Percentiles rank a stretch among this genome's conserved stretches.
These are phyloP conservation scores for Pseudogymnoascus sp. DNA, from an alignment of 2,329 filamentous ascomycete species.

Conservation along the genomic window DNA sequence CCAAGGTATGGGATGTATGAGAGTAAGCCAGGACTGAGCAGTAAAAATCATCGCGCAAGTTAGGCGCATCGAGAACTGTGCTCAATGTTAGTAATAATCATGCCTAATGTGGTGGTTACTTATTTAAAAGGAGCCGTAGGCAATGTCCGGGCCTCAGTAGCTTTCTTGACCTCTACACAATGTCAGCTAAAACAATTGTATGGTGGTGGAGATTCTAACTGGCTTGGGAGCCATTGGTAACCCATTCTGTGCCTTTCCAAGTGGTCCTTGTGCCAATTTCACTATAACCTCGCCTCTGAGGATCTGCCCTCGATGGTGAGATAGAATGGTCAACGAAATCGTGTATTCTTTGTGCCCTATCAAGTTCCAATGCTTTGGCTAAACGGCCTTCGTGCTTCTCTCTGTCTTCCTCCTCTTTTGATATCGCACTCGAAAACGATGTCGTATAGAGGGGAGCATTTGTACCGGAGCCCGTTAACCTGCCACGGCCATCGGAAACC, in stretches of 20 bases:
- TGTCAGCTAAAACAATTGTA: background rate
- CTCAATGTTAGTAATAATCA: constrained; percentile 26
- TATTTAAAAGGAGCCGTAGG: constrained; percentile 73
- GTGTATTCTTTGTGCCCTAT: constrained; percentile 60
- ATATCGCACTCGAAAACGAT: constrained; percentile 37
- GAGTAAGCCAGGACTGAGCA: constrained; percentile 88
- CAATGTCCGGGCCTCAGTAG: constrained; percentile 38
- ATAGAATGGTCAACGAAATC: constrained; percentile 33
- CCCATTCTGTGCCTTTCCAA: constrained; percentile 27
- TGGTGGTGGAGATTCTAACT: constrained; percentile 15
- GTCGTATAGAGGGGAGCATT: constrained; percentile 60
- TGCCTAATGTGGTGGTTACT: constrained; percentile 24
- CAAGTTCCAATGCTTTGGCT: constrained; percentile 73
- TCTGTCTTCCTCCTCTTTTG: constrained; percentile 49
- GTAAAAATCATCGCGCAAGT: constrained; percentile 91
- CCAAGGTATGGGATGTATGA: constrained; percentile 63
- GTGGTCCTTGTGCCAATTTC: constrained; percentile 26
- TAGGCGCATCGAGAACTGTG: constrained; percentile 79
- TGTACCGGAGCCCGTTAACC: constrained; percentile 60
- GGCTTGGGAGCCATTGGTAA: constrained; percentile 18
- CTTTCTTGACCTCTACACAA: constrained; percentile 23
- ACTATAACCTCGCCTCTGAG: constrained; percentile 22
- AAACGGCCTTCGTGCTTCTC: constrained; percentile 67
- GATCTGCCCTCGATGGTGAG: constrained; percentile 24
- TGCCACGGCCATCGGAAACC: constrained; percentile 56